Conservation (phyloP, 768 basidiomycete species). For the Suillus ampliporus region DNA sequence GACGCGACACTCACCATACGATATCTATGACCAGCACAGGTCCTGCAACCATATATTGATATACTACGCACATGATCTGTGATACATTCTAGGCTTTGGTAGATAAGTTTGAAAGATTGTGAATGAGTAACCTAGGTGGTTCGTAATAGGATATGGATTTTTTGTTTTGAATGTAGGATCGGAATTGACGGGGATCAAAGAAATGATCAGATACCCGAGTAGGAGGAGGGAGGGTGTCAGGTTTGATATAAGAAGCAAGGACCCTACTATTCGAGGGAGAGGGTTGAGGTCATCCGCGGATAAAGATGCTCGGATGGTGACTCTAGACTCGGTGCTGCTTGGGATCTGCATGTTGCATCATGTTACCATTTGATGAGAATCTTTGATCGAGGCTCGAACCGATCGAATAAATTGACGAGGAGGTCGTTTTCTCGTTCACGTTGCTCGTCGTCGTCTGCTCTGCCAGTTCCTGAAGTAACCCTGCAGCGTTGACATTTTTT, state of each 20-base stretch:
- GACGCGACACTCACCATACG: constrained; percentile 12
- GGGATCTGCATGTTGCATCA: constrained; percentile 5
- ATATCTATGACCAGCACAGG: constrained; percentile 21
- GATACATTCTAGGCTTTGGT: constrained; percentile 1
- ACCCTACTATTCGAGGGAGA: constrained; percentile 1
- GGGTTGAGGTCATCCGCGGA: constrained; percentile 5
- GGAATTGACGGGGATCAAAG: background rate
- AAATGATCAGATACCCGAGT: too few relatives aligned
- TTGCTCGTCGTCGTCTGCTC: too few relatives aligned
- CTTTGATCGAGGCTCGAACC: background rate
- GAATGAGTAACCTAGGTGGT: too few relatives aligned
- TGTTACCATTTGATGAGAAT: constrained; percentile 4
- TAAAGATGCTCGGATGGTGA: background rate
- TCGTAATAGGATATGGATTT: too few relatives aligned
- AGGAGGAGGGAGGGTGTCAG: too few relatives aligned
- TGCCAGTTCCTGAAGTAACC: too few relatives aligned
- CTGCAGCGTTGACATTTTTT: too few relatives aligned
- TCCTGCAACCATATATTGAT: constrained; percentile 18
- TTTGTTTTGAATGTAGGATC: too few relatives aligned
- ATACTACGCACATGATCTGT: constrained; percentile 28
- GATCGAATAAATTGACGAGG: too few relatives aligned
- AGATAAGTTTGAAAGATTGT: constrained; percentile 11
- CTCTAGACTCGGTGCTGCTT: background rate
- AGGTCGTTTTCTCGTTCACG: too few relatives aligned
- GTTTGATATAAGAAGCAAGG: too few relatives aligned